Conservation (phyloP, 352 stramenopile genomes). For the Plasmopara muralis region DNA sequence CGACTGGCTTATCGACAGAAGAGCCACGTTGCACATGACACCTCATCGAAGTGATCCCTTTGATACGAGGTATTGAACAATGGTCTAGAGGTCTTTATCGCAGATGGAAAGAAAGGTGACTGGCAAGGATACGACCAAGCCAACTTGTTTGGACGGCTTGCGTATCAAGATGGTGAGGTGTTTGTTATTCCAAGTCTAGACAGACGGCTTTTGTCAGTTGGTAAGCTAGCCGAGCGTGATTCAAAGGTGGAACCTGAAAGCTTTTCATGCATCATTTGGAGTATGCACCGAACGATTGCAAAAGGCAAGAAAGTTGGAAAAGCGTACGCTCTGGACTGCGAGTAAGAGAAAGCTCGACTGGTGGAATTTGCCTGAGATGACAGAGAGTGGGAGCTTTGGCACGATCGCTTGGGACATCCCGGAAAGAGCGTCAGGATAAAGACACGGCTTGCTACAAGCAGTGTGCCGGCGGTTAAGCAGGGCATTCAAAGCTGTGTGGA, state of each 20-base stretch:
- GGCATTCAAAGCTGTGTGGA: not conserved
- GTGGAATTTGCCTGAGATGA: not conserved
- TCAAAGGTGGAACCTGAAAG: slow-evolving; percentile 10
- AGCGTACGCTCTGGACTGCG: not conserved
- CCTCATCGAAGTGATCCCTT: not conserved
- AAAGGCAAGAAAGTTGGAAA: slow-evolving; percentile 1
- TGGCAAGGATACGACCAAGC: no score
- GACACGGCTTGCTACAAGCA: not conserved
- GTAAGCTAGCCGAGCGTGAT: slow-evolving; percentile 10
- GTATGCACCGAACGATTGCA: not conserved
- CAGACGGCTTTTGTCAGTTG: slow-evolving; percentile 15
- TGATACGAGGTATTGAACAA: not conserved
- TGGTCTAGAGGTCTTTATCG: not conserved
- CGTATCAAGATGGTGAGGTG: not conserved
- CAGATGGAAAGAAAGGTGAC: no score
- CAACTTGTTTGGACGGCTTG: not conserved
- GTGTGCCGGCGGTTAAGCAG: not conserved
- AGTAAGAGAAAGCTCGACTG: not conserved
- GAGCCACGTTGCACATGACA: not conserved
- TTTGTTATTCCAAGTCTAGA: slow-evolving; percentile 6
- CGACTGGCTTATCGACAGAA: not conserved
- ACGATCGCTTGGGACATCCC: not conserved
- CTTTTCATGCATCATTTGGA: not conserved
- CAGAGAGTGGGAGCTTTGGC: slow-evolving; percentile 1
- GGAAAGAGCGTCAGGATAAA: no score